Conservation (phyloP, 257 asterid species). For the Asclepias syriaca region DNA sequence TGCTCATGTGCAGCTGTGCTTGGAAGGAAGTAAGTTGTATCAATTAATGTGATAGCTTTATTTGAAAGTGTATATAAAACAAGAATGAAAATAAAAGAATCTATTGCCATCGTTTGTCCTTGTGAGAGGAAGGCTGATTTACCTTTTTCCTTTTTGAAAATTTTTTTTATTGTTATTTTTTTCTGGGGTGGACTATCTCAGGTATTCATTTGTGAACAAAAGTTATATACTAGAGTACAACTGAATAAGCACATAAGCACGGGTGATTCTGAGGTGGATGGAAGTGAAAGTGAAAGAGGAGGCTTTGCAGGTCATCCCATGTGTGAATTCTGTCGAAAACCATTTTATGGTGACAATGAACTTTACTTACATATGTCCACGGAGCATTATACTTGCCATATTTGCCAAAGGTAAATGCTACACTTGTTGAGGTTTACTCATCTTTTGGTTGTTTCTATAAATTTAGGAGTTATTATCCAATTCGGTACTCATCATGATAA, state of each 20-base stretch:
- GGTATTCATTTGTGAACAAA: constrained; percentile 97
- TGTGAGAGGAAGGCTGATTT: constrained; percentile 12
- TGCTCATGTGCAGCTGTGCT: not conserved
- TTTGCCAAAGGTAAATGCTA: constrained; percentile 77
- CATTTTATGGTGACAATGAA: constrained; percentile 95
- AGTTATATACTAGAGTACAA: constrained; percentile 77
- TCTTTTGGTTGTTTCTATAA: not conserved
- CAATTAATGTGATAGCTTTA: too few species aligned
- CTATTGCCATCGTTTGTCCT: not conserved
- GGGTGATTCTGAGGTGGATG: constrained; percentile 97
- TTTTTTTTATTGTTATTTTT: too few species aligned
- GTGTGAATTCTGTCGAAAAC: constrained; percentile 81
- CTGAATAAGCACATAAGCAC: constrained; percentile 69
- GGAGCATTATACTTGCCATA: constrained; percentile 91
- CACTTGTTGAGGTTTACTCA: not conserved
- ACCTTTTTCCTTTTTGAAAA: constrained; percentile 18
- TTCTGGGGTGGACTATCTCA: constrained; percentile 17
- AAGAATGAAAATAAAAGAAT: too few species aligned
- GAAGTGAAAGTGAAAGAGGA: constrained; percentile 96
- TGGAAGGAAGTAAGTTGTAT: too few species aligned
- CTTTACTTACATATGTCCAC: constrained; percentile 87
- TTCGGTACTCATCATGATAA: not conserved
- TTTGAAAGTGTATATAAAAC: too few species aligned
- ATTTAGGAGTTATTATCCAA: not conserved
- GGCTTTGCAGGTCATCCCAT: constrained; percentile 93